Conservation (phyloP, 2,329 filamentous ascomycete species). For the Samsoniella hepiali region DNA sequence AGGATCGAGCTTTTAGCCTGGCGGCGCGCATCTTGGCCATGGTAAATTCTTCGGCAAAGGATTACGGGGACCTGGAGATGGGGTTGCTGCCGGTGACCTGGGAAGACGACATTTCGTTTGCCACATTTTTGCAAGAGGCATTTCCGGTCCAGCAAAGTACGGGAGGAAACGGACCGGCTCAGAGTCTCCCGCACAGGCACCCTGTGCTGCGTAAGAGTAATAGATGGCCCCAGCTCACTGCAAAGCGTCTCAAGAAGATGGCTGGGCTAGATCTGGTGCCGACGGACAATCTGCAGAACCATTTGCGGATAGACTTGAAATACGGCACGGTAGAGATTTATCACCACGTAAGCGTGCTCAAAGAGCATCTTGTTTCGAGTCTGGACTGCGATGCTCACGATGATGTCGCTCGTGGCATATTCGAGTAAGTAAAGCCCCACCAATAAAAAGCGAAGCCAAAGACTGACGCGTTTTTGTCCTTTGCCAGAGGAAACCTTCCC, state of each 20-base stretch:
- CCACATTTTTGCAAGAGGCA: background rate
- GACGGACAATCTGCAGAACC: conserved; percentile 18
- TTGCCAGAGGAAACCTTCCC: conserved; percentile 20
- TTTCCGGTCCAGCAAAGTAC: background rate
- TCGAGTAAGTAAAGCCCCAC: background rate
- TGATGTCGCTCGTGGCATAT: background rate
- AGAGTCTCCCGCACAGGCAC: too few relatives aligned
- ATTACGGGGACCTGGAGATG: conserved; percentile 10
- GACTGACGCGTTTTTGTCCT: background rate
- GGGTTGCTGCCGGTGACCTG: conserved; percentile 9
- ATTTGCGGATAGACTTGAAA: conserved; percentile 13
- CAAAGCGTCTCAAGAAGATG: conserved; percentile 14
- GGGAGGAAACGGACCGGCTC: too few relatives aligned
- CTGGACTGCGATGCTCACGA: background rate
- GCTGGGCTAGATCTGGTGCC: conserved; percentile 15
- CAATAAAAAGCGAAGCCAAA: too few relatives aligned
- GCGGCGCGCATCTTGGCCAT: conserved; percentile 13
- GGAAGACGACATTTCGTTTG: conserved; percentile 6
- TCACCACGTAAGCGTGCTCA: conserved; percentile 19
- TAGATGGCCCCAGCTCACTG: background rate
- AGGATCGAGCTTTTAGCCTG: conserved; percentile 17
- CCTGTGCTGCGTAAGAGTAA: too few relatives aligned
- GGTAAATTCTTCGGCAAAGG: conserved; percentile 9
- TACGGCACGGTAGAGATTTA: conserved; percentile 13
- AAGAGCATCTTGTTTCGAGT: conserved; percentile 10